These are phyloP conservation scores for Eucalyptus pauciflora DNA, from an alignment of 345 rosid species.

Conservation along the genomic window DNA sequence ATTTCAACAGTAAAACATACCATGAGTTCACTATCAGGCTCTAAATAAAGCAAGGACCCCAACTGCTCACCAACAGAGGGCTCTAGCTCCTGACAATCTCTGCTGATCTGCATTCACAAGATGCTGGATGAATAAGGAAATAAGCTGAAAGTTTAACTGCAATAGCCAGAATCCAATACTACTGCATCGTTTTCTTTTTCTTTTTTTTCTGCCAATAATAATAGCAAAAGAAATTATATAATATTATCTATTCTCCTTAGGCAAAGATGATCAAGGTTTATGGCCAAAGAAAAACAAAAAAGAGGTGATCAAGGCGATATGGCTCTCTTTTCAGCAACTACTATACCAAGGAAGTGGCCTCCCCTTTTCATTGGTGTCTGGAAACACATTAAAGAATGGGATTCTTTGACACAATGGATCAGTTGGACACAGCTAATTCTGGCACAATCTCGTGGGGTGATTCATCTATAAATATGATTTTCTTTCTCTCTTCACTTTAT, in stretches of 20 bases:
- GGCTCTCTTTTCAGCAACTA: neutral
- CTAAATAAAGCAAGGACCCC: conserved; percentile 88
- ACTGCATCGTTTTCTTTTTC: neutral
- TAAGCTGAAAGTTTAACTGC: neutral
- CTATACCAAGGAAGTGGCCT: neutral
- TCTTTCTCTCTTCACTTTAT: neutral
- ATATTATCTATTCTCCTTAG: neutral
- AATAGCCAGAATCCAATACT: neutral
- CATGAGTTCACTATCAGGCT: conserved; percentile 99
- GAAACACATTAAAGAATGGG: neutral
- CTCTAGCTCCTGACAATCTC: conserved; percentile 99
- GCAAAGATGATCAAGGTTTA: neutral
- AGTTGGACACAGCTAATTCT: neutral
- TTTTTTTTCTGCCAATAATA: neutral
- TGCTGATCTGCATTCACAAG: conserved; percentile 52
- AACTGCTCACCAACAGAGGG: conserved; percentile 87
- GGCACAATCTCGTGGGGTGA: neutral
- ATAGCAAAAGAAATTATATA: neutral
- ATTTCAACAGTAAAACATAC: conserved; percentile 23
- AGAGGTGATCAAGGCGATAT: neutral
- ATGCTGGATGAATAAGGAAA: neutral
- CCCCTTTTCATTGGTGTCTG: neutral
- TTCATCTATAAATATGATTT: neutral
- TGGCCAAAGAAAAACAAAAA: neutral
- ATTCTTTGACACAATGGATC: neutral